Conservation (phyloP, 2,329 filamentous ascomycete genomes). For the Diplodia corticola region DNA sequence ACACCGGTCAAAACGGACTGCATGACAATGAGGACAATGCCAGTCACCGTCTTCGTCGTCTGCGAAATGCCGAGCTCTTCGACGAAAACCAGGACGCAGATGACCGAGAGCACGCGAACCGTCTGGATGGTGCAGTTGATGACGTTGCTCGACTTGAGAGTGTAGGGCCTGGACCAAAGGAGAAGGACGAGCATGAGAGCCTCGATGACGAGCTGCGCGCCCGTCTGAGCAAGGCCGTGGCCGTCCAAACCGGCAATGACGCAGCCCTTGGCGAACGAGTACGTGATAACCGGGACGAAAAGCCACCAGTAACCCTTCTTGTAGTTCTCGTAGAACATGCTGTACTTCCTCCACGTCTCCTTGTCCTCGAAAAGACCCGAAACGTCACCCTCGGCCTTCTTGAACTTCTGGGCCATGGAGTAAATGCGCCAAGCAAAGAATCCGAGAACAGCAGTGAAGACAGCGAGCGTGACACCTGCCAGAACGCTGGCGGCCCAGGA, state of each 20-base stretch:
- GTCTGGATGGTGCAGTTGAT: slow-evolving; percentile 92
- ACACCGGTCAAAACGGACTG: slow-evolving; percentile 81
- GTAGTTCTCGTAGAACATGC: slow-evolving; percentile 95
- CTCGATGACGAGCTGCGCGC: slow-evolving; percentile 80
- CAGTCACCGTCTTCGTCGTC: slow-evolving; percentile 91
- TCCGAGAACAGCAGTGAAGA: slow-evolving; percentile 78
- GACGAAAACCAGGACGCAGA: slow-evolving; percentile 89
- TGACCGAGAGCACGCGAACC: slow-evolving; percentile 83
- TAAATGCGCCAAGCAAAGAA: slow-evolving; percentile 88
- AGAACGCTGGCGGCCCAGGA: slow-evolving; percentile 89
- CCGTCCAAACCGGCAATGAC: slow-evolving; percentile 84
- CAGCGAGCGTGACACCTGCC: slow-evolving; percentile 73
- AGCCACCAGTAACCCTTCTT: slow-evolving; percentile 96
- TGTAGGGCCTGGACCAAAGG: slow-evolving; percentile 82
- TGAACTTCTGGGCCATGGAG: slow-evolving; percentile 70
- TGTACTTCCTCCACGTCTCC: slow-evolving; percentile 91
- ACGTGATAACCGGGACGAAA: slow-evolving; percentile 84
- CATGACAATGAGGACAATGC: slow-evolving; percentile 88
- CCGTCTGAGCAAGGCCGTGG: slow-evolving; percentile 77
- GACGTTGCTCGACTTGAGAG: slow-evolving; percentile 82
- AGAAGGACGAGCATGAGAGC: slow-evolving; percentile 74
- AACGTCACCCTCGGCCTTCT: slow-evolving; percentile 71
- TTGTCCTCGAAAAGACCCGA: slow-evolving; percentile 82
- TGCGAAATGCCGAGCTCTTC: slow-evolving; percentile 86
- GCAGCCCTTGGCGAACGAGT: slow-evolving; percentile 86